Base-by-base conservation (phyloP, 2,329 filamentous ascomycete genomes). In the Fusarium sp. region DNA sequence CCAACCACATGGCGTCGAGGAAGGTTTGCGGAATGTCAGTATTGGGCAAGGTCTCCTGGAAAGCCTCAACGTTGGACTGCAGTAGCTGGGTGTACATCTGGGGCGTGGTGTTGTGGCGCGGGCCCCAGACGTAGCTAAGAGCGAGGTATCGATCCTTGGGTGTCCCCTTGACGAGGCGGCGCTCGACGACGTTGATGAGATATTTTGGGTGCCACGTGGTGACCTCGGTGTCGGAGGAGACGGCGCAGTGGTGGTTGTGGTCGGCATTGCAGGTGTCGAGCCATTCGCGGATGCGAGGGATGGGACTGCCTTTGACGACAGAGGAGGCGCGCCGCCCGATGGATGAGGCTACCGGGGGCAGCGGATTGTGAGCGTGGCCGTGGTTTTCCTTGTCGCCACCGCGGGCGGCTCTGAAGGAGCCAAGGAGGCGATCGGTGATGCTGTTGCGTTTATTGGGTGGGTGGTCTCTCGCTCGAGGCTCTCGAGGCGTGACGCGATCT, bases 91-190 rank as follows among this genome's bases (percentile, higher is more conserved):
- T 74, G 6, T 75, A 76, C 11, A 74, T 73, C 6, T 81, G 77
- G 6, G 79, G 72, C 14, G 76, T 70, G 27, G 27, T 54, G 50
- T 54, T 54, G 50, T 54, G 76, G n/a, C 80, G 80, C 4, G 78
- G 73, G 9, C 83, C 84, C 80, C 84, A 85, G 37, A 87, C 84
- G 71, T 87, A 87, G 78, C 85, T 87, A 27, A 87, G 80, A n/a
- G 85, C 83, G 5, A 85, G 74, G 59, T 87, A 87, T 37, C 83
- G 78, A 56, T 86, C 84, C 11, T 77, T 76, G 3, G 82, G 80
- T n/a, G 81, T 80, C 16, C 84, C 79, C 18, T 79, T 81, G 7
- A 86, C 84, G 25, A 86, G 77, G 54, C 82, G 77, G 8, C 81
- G 80, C 50, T 85, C 82, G 35, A 83, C 81, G 14, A 81, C 81